Evolutionary conservation across 2,329 filamentous ascomycete genomes (phyloP).

Genomic region (Clarireedia homoeocarpa): DNA sequence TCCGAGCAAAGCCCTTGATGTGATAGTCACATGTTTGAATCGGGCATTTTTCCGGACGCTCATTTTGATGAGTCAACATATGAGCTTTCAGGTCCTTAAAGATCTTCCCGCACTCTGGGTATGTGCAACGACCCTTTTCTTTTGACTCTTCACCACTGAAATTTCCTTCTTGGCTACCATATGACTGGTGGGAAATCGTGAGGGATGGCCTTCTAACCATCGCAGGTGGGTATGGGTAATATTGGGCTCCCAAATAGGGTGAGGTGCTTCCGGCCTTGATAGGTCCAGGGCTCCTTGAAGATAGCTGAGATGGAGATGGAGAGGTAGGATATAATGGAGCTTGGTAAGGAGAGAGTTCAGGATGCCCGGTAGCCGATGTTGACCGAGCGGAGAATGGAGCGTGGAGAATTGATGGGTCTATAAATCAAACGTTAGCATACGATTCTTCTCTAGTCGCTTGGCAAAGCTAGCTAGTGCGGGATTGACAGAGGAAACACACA

Average conservation of each 20-base stretch:
- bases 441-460: slow-evolving; percentile 1
- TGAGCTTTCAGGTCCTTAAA: slow-evolving; percentile 71
- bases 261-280: slow-evolving; percentile 26
- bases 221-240: slow-evolving; percentile 26
- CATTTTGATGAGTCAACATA: slow-evolving; percentile 91
- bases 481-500: slow-evolving; percentile 43
- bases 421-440: slow-evolving; percentile 19
- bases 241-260: slow-evolving; percentile 24
- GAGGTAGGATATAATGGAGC: slow-evolving; percentile 26
- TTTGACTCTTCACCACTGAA: slow-evolving; percentile 28
- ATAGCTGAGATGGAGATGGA: slow-evolving; percentile 25
- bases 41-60: slow-evolving; percentile 92
- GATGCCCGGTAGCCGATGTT: slow-evolving; percentile 19
- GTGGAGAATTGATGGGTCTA: slow-evolving; percentile 30
- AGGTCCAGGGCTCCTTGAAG: slow-evolving; percentile 25
- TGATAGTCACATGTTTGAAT: slow-evolving; percentile 92
- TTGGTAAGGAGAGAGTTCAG: slow-evolving; percentile 23
- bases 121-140: slow-evolving; percentile 40
- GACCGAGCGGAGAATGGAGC: slow-evolving; percentile 22
- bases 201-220: slow-evolving; percentile 20
- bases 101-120: slow-evolving; percentile 49
- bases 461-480: slow-evolving; percentile 12
- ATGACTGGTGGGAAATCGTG: slow-evolving; percentile 22
- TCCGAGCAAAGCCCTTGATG: slow-evolving; percentile 86
- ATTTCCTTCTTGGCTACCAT: slow-evolving; percentile 24